phyloP scores from a whole-genome alignment of 2,329 filamentous ascomycete species.

The Fusarium illudens region DNA sequence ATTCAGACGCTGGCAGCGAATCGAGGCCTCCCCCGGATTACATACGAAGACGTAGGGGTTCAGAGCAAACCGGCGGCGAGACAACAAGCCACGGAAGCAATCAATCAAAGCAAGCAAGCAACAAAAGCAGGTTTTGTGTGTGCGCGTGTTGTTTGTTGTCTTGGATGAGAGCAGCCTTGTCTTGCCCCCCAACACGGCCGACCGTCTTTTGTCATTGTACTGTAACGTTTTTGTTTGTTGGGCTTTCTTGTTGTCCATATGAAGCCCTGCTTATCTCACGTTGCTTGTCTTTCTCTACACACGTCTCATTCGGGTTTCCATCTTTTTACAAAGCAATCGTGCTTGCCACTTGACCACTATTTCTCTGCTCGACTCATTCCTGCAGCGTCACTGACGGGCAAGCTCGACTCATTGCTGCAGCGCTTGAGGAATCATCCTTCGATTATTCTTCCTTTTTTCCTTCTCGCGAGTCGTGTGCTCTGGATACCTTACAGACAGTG shows the following conservation, averaged over 20 bases:
- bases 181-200: conserved; percentile 16
- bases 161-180: conserved; percentile 29
- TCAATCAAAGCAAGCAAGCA: conserved; percentile 1
- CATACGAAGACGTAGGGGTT: conserved; percentile 25
- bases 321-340: conserved; percentile 15
- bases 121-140: conserved; percentile 10
- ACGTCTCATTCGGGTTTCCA: conserved; percentile 12
- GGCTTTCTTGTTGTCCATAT: conserved; percentile 12
- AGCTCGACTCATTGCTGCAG: neutral
- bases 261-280: conserved; percentile 31
- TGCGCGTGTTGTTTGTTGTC: conserved; percentile 1
- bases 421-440: neutral
- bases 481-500: too few species aligned
- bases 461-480: neutral
- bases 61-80: conserved; percentile 14
- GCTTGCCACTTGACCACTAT: neutral
- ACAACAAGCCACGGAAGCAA: conserved; percentile 10
- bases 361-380: conserved; percentile 18
- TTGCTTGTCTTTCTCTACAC: neutral
- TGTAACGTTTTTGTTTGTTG: conserved; percentile 17
- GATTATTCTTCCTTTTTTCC: neutral
- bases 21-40: conserved; percentile 27
- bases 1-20: conserved; percentile 21
- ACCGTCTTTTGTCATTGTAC: conserved; percentile 1
- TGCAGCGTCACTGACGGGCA: conserved; percentile 15